Base-by-base conservation (phyloP, 345 rosid genomes). In the Melastoma malabathricum region DNA sequence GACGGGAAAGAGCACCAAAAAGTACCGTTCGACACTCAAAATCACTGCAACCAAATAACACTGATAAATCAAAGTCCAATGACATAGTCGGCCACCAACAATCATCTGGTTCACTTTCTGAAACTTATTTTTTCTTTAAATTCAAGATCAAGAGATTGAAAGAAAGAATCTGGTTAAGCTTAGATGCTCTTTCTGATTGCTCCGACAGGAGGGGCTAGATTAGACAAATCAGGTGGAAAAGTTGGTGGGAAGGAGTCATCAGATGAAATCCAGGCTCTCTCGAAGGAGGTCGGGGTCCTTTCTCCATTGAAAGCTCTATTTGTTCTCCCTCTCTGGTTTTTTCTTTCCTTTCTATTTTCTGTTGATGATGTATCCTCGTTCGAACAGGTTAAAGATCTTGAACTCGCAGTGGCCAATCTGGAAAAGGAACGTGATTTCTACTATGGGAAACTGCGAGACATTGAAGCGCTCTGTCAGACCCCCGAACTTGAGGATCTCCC, bases 401-500 rank as follows among this genome's bases (percentile, higher is more conserved):
- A 81, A 74, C 77, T 82, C 52, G 80, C 93, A 6, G 77, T 82
- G 12, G 90, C 84, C 65, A 63, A 79, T 48, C 63, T 82, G 76
- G 96, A 82, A 48, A 87, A 92, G 61, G 96, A 92, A 64, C 80
- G 94, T 63, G 95, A 92, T 50, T 92, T 92, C 68, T 92, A 92
- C 87, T 74, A 81, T 64, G 75, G 87, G 13, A 92, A 92, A 68
- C 61, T 92, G 52, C 77, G 98, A 52, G 95, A 84, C 57, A 65
- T 87, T 53, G 95, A 87, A 65, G 74, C 82, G 63, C 83, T 87
- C 38, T 87, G 95, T 56, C 96, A 84, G 73, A 63, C 79, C 58
- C 82, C 93, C 12, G 82, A 74, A 44, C 43, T 81, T 43, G 96
- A 79, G 57, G 68, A 72, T 46, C 41, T 79, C 43, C 89, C 93